A percentile compares a stretch with the other conserved stretches of the same genome.
Evolutionary conservation across 305 asterid species (phyloP).

Genomic region (Fraxinus angustifolia): DNA sequence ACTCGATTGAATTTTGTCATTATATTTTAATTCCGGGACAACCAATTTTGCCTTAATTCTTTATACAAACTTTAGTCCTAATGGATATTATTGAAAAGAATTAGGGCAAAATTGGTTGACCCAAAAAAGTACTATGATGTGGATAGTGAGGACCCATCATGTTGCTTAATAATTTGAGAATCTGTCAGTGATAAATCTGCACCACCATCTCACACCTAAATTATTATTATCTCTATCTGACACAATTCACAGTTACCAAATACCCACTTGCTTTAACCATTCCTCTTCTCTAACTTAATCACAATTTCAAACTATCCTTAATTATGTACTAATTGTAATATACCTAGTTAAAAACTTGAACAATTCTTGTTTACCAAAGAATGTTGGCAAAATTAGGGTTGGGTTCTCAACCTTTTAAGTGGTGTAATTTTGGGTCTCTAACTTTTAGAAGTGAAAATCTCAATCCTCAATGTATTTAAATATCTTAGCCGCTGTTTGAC

Average conservation of each 20-base stretch:
- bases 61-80: constrained; percentile 22
- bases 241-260: constrained; percentile 6
- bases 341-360: neutral
- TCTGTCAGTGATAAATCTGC: constrained; percentile 20
- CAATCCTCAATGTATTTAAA: neutral
- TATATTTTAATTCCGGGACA: too few relatives aligned
- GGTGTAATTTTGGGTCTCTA: neutral
- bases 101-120: too few relatives aligned
- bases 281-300: constrained; percentile 18
- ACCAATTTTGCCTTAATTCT: neutral
- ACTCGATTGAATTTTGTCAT: neutral
- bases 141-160: constrained; percentile 3
- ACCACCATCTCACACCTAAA: constrained; percentile 28
- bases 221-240: constrained; percentile 21
- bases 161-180: neutral
- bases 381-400: neutral
- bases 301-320: constrained; percentile 5
- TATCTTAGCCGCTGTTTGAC: too few relatives aligned
- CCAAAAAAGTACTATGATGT: neutral
- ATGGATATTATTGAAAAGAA: too few relatives aligned
- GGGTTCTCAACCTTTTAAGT: neutral
- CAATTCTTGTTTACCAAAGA: neutral
- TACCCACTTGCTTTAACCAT: constrained; percentile 27
- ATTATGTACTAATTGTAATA: neutral
- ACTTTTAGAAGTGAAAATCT: neutral